These are phyloP conservation scores for Gossypium australe DNA, from an alignment of 345 rosid genomes.

Conservation along the genomic window DNA sequence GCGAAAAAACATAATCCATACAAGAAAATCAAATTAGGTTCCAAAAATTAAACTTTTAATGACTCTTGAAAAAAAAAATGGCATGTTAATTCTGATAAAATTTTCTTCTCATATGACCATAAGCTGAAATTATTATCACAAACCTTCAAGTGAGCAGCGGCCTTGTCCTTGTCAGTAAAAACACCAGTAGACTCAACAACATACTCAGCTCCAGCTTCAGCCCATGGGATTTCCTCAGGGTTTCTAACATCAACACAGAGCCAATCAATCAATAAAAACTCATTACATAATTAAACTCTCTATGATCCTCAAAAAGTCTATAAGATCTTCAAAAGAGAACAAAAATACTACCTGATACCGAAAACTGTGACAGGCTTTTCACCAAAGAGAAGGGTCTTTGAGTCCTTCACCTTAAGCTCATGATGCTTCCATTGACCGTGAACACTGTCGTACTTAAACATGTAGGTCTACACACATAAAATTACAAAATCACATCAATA, in stretches of 20 bases:
- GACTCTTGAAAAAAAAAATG: background rate
- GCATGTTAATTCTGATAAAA: background rate
- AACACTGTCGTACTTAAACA: slow-evolving; percentile 68
- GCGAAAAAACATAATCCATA: background rate
- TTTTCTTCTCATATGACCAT: background rate
- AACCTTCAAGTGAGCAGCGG: slow-evolving; percentile 70
- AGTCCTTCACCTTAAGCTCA: slow-evolving; percentile 52
- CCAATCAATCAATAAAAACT: background rate
- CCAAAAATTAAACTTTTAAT: background rate
- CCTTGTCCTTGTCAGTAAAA: slow-evolving; percentile 68
- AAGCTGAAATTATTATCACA: slow-evolving; percentile 4
- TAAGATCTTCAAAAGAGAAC: background rate
- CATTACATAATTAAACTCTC: background rate
- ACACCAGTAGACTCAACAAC: slow-evolving; percentile 70
- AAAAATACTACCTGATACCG: slow-evolving; percentile 35
- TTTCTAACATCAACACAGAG: slow-evolving; percentile 27
- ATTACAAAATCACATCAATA: background rate
- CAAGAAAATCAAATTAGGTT: background rate
- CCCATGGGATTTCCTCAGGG: slow-evolving; percentile 75
- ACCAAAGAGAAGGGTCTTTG: slow-evolving; percentile 59
- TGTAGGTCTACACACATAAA: slow-evolving; percentile 31
- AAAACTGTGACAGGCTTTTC: slow-evolving; percentile 51
- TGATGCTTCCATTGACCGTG: slow-evolving; percentile 66
- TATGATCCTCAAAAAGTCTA: background rate
- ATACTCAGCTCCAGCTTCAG: slow-evolving; percentile 49